Conservation (phyloP, 2,329 filamentous ascomycete species). For the Ascochyta clinopodiicola region DNA sequence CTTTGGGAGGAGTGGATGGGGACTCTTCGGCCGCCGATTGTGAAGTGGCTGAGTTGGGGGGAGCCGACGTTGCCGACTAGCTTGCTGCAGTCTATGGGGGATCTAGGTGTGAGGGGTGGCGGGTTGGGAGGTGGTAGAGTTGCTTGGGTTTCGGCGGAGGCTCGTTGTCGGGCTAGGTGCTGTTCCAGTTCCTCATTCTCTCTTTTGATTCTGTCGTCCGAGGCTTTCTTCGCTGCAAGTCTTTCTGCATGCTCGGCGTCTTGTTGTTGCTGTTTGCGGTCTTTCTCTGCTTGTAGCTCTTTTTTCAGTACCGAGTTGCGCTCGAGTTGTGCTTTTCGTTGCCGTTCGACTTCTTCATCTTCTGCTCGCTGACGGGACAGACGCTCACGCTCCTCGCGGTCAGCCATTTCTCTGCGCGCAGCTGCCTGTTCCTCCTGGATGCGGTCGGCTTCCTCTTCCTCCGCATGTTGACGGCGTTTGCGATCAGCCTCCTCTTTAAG, state of each 20-base stretch:
- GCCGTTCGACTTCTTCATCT: background rate
- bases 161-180: background rate
- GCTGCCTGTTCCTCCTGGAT: conserved; percentile 6
- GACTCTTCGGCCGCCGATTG: conserved; percentile 27
- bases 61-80: conserved; percentile 10
- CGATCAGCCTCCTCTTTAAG: background rate
- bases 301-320: background rate
- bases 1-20: conserved; percentile 35
- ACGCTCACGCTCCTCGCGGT: background rate
- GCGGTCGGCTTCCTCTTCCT: conserved; percentile 8
- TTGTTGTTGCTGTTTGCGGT: background rate
- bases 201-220: background rate
- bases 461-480: too few species aligned
- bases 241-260: background rate
- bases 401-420: background rate
- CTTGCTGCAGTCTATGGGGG: conserved; percentile 25
- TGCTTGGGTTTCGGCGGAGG: background rate
- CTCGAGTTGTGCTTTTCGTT: background rate
- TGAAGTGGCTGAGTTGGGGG: conserved; percentile 30
- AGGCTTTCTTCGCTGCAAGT: background rate
- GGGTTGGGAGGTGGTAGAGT: background rate
- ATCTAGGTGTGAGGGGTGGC: background rate
- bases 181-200: background rate
- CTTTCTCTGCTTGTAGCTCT: background rate
- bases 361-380: background rate